Evolutionary conservation across 176 grass and related monocot genomes (phyloP).

Genomic region (Alloteropsis semialata): DNA sequence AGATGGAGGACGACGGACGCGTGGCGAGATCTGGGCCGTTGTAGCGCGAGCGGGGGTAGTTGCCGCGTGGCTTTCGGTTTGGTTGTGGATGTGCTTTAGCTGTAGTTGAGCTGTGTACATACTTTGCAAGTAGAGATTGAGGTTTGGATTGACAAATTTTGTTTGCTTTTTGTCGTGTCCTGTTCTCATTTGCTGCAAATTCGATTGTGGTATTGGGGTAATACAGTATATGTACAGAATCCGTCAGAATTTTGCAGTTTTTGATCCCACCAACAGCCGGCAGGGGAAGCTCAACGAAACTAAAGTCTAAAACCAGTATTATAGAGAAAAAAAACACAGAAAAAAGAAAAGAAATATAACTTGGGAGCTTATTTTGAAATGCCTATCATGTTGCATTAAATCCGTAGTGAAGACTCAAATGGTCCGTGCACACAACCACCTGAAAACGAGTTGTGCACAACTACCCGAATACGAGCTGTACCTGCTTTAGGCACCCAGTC

Average conservation of each 20-base stretch:
- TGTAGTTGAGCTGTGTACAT: conserved; percentile 27
- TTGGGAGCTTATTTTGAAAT: no score
- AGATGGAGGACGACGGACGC: conserved; percentile 31
- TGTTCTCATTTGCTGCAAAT: not conserved
- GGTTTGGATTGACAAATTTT: not conserved
- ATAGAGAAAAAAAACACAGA: no score
- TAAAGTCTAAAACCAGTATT: no score
- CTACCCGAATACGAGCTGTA: not conserved
- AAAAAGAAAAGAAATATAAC: no score
- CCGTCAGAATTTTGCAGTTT: not conserved
- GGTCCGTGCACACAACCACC: not conserved
- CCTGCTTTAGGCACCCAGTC: not conserved
- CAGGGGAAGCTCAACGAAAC: no score
- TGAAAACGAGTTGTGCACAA: not conserved
- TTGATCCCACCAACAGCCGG: no score
- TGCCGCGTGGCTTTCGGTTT: conserved; percentile 11
- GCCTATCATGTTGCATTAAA: not conserved
- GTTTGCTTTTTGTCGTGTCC: not conserved
- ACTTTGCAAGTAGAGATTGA: not conserved
- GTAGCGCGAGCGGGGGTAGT: not conserved
- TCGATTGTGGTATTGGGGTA: not conserved
- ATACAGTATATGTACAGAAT: not conserved
- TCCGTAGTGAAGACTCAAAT: not conserved
- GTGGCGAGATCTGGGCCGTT: conserved; percentile 40
- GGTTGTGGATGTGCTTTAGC: not conserved